A percentile compares a stretch with the other conserved stretches of the same genome.
Conservation (phyloP, 306 rosid species). For the Corylus heterophylla region DNA sequence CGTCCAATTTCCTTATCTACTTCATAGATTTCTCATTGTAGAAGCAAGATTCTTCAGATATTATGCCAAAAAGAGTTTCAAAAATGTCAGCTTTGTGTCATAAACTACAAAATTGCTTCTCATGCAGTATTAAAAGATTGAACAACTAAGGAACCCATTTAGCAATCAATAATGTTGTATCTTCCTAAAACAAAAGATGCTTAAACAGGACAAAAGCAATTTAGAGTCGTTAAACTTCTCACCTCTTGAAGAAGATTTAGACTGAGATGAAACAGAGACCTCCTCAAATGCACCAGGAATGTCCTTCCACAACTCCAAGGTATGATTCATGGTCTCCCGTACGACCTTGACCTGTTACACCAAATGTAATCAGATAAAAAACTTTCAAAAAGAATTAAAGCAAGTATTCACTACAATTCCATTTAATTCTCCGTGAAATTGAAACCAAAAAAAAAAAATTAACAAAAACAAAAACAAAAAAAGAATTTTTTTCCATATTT, state of each 20-base stretch:
- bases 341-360: constrained; percentile 81
- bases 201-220: background rate
- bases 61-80: background rate
- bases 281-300: constrained; percentile 44
- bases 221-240: constrained; percentile 12
- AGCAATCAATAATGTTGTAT: constrained; percentile 2
- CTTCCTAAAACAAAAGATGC: constrained; percentile 9
- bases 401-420: background rate
- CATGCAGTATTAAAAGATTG: background rate
- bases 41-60: background rate
- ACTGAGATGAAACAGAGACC: constrained; percentile 41
- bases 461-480: background rate
- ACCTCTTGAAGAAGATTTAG: constrained; percentile 58
- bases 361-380: constrained; percentile 9
- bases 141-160: constrained; percentile 1
- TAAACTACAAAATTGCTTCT: background rate
- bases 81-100: background rate
- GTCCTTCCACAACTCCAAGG: constrained; percentile 81
- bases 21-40: background rate
- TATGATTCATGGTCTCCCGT: constrained; percentile 79
- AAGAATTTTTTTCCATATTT: too few relatives aligned
- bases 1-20: background rate
- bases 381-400: background rate
- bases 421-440: background rate
- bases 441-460: background rate